Conservation (phyloP, 1,284 basidiomycete genomes). For the Ustilago trichophora region DNA sequence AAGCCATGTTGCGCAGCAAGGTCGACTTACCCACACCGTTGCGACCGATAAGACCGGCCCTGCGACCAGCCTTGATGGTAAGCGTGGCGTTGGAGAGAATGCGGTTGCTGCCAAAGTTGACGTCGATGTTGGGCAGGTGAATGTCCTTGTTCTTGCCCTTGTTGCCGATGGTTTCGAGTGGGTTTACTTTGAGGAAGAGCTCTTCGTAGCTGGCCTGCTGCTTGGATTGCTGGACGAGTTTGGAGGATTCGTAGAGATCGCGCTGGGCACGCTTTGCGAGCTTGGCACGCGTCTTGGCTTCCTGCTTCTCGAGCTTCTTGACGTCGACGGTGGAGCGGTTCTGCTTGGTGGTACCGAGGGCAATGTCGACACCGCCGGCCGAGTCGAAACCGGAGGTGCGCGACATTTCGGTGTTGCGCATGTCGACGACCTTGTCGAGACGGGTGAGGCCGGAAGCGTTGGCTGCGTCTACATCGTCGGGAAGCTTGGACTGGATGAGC, state of each 20-base stretch:
- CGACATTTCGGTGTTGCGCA: slow-evolving; percentile 76
- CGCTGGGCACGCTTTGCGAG: slow-evolving; percentile 86
- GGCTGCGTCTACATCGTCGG: slow-evolving; percentile 67
- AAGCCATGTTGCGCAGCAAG: slow-evolving; percentile 90
- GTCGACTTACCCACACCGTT: slow-evolving; percentile 94
- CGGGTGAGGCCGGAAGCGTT: slow-evolving; percentile 59
- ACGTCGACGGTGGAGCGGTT: slow-evolving; percentile 95
- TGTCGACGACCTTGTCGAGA: slow-evolving; percentile 92
- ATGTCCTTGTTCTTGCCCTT: slow-evolving; percentile 84
- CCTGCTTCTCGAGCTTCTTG: slow-evolving; percentile 97
- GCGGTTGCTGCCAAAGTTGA: slow-evolving; percentile 78
- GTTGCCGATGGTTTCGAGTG: slow-evolving; percentile 78
- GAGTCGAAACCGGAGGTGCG: slow-evolving; percentile 63
- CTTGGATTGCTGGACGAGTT: slow-evolving; percentile 88
- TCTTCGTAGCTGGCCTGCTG: slow-evolving; percentile 96
- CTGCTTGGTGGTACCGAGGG: slow-evolving; percentile 92
- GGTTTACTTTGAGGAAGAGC: slow-evolving; percentile 99
- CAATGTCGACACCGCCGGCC: slow-evolving; percentile 73
- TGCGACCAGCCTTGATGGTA: slow-evolving; percentile 53
- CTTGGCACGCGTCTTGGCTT: slow-evolving; percentile 97
- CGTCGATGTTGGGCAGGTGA: slow-evolving; percentile 90
- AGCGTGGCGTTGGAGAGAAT: slow-evolving; percentile 76
- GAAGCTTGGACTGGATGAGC: slow-evolving; percentile 56
- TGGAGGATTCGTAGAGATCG: slow-evolving; percentile 94
- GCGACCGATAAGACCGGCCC: slow-evolving; percentile 71